Evolutionary conservation across 2,329 filamentous ascomycete species (phyloP).

Genomic region (Xylariaceae sp.): DNA sequence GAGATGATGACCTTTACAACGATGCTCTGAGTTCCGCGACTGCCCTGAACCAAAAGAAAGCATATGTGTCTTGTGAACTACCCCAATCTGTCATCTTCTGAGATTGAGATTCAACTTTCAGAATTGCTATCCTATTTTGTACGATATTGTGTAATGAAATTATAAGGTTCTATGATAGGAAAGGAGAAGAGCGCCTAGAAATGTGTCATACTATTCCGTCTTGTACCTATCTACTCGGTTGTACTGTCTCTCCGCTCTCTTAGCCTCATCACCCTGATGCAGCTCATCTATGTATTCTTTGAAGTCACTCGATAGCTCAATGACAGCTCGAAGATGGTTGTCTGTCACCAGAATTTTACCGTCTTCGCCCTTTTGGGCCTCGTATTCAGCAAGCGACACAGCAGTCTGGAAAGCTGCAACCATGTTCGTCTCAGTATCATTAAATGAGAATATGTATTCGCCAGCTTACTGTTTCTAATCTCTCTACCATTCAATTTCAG

Average conservation of each 20-base stretch:
- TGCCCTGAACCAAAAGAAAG: too few species aligned
- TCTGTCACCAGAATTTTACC: constrained; percentile 16
- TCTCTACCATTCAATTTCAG: constrained; percentile 20
- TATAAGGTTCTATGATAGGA: too few species aligned
- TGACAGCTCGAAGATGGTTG: constrained; percentile 22
- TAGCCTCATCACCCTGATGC: constrained; percentile 14
- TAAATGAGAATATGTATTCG: not conserved
- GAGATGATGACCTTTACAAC: too few species aligned
- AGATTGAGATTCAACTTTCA: too few species aligned
- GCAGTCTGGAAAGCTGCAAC: constrained; percentile 26
- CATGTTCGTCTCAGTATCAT: constrained; percentile 2
- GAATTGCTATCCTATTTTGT: too few species aligned
- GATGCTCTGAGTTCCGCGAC: too few species aligned
- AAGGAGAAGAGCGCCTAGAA: too few species aligned
- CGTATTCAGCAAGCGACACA: constrained; percentile 23
- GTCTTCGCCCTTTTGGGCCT: not conserved
- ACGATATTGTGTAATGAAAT: too few species aligned
- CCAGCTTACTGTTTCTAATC: constrained; percentile 17
- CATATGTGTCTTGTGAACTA: too few species aligned
- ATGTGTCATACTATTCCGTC: too few species aligned
- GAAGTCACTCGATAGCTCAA: constrained; percentile 25
- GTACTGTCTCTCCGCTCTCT: constrained; percentile 6
- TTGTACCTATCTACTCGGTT: constrained; percentile 5
- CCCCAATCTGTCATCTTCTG: too few species aligned
- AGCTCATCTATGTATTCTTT: constrained; percentile 22